Percentiles rank a stretch among this genome's conserved stretches.
phyloP scores from a whole-genome alignment of 495 filamentous ascomycete species.

The Xylaria bambusicola region DNA sequence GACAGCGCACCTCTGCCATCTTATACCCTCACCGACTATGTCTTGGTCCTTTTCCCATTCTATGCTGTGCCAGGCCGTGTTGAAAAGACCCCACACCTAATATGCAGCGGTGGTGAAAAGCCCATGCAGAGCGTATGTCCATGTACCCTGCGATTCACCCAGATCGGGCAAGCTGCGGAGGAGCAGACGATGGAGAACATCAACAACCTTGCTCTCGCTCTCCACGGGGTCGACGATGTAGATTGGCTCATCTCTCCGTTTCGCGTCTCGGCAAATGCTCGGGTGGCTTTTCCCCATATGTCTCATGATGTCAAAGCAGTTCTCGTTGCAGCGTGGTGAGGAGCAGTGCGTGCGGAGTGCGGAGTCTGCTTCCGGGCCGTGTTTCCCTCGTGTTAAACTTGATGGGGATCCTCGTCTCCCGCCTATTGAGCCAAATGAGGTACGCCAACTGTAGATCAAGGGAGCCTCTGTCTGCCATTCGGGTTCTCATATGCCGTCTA shows the following conservation, averaged over 20 bases:
- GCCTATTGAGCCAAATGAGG: not conserved
- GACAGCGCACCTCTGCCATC: not conserved
- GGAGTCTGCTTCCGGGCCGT: constrained; percentile 26
- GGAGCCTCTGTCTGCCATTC: not conserved
- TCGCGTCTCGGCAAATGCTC: constrained; percentile 60
- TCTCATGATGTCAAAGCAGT: constrained; percentile 19
- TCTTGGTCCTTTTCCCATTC: not conserved
- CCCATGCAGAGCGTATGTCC: constrained; percentile 5
- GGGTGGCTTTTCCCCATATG: constrained; percentile 52
- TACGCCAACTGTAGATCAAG: constrained; percentile 4
- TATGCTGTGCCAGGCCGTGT: not conserved
- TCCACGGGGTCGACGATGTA: constrained; percentile 16
- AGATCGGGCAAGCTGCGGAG: constrained; percentile 32
- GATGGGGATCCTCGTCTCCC: not conserved
- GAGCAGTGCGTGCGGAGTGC: constrained; percentile 3
- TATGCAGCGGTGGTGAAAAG: constrained; percentile 2
- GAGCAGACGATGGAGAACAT: constrained; percentile 17
- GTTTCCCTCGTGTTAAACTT: constrained; percentile 33
- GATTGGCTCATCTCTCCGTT: constrained; percentile 21
- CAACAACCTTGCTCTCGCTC: constrained; percentile 20
- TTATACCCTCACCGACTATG: constrained; percentile 6
- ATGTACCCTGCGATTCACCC: constrained; percentile 19
- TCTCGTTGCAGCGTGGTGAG: constrained; percentile 1
- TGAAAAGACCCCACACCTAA: constrained; percentile 6
- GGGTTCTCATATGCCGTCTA: constrained; percentile 6